Base-by-base conservation (phyloP, 2,329 filamentous ascomycete genomes). In the Talaromyces sp. region DNA sequence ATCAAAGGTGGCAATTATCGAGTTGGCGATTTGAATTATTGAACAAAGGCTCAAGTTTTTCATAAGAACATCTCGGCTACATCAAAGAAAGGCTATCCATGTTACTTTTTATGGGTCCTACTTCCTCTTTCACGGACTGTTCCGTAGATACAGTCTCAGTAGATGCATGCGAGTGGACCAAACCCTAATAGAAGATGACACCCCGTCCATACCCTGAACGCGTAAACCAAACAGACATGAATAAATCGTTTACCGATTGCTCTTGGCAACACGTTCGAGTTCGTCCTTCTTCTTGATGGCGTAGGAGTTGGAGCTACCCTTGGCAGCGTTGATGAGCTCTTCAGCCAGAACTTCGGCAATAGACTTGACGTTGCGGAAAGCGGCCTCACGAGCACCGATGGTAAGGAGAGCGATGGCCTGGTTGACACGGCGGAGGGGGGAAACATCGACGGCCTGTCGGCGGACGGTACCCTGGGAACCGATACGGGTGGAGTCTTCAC, bases 201-300 rank as follows among this genome's bases (percentile, higher is more conserved):
- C 75, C 74, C 74, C 74, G 72, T 72, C 71, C 71, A 74, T 76
- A 72, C 75, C 76, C 76, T 76, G 75, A 78, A 74, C 73, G 73
- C 72, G 74, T 74, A 76, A 75, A 76, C 71, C 69, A 76, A 75
- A 59, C 36, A 72, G 72, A 75, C 72, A 77, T 72, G 78, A 69
- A 75, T 70, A 73, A 71, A 67, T 73, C 70, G 70, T 93, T 93
- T 98, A 99, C 91, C 95, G 92, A 91, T 99, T 99, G 89, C 89
- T 92, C 92, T 99, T 99, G 86, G 95, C 95, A 78, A 99, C 95
- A 95, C 95, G 95, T 91, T 99, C 95, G 86, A 99, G 85, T 91
- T 99, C 96, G 84, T 99, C 95, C 94, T 99, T 99, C 93, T 99
- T 99, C 93, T 99, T 99, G 90, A 99, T 99, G 79, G 96, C 95